Evolutionary conservation across 202 grass and related monocot species (phyloP).

Genomic region (Brachypodium distachyon): DNA sequence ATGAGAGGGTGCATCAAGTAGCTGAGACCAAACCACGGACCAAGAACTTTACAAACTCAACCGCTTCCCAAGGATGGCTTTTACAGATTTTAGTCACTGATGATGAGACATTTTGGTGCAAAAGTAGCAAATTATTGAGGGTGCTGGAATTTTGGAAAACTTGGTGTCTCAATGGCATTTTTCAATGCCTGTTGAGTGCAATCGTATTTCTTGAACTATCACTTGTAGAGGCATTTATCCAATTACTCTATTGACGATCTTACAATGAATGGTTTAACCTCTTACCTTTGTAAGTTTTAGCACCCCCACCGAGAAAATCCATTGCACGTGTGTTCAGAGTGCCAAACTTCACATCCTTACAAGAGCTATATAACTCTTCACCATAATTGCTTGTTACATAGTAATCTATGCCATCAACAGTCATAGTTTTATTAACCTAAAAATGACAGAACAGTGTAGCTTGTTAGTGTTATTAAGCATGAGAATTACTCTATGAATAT

Average conservation of each 20-base stretch:
- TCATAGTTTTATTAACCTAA: constrained; percentile 63
- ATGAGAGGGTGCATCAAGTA: background rate
- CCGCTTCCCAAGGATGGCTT: background rate
- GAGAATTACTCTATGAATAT: background rate
- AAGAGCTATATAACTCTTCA: constrained; percentile 78
- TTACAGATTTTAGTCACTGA: background rate
- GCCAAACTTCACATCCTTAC: constrained; percentile 99
- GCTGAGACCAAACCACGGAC: background rate
- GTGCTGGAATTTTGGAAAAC: background rate
- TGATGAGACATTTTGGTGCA: background rate
- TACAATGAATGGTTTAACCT: background rate
- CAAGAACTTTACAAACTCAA: background rate
- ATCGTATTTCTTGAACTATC: background rate
- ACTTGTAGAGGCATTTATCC: background rate
- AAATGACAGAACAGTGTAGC: constrained; percentile 10
- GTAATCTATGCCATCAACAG: constrained; percentile 77
- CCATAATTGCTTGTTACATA: constrained; percentile 67
- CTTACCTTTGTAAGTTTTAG: constrained; percentile 79
- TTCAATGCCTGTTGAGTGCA: background rate
- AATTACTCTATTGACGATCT: background rate
- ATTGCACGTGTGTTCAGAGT: constrained; percentile 87
- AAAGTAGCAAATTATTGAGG: background rate
- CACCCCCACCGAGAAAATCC: constrained; percentile 89
- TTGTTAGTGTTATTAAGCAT: constrained; percentile 2
- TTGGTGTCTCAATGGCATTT: background rate